Percentiles rank a stretch among this genome's conserved stretches.
These are phyloP conservation scores for Lentinula sp. DNA, from an alignment of 768 basidiomycete genomes.

Conservation along the genomic window DNA sequence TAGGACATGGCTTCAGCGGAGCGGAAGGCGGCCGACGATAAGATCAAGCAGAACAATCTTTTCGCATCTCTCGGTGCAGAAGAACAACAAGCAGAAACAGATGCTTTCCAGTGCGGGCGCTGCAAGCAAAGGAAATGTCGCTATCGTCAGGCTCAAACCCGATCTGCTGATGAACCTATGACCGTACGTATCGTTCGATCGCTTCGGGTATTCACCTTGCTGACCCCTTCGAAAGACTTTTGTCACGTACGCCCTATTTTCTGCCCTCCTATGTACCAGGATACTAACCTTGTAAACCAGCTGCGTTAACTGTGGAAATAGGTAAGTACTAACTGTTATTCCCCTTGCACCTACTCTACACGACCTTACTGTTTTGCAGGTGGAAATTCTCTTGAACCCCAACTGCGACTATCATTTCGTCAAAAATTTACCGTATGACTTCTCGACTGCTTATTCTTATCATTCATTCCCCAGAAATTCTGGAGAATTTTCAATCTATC, in stretches of 20 bases:
- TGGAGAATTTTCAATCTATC: too few relatives aligned
- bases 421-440: background rate
- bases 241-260: conserved; percentile 57
- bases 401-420: background rate
- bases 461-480: too few relatives aligned
- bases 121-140: conserved; percentile 91
- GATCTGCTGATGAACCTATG: conserved; percentile 98
- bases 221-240: conserved; percentile 54
- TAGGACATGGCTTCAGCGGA: conserved; percentile 98
- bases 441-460: background rate
- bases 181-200: conserved; percentile 50
- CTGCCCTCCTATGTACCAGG: conserved; percentile 1
- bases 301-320: conserved; percentile 64
- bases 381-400: conserved; percentile 57
- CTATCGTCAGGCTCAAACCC: conserved; percentile 94
- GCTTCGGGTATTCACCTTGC: background rate
- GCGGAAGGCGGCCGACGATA: conserved; percentile 75
- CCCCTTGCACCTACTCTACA: background rate
- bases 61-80: conserved; percentile 88
- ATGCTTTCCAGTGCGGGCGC: conserved; percentile 93
- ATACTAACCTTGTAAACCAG: conserved; percentile 20
- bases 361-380: conserved; percentile 20
- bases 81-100: conserved; percentile 90
- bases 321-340: conserved; percentile 21
- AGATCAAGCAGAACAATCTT: conserved; percentile 80